phyloP scores from a whole-genome alignment of 495 filamentous ascomycete genomes.

The Aspergillus affinis region DNA sequence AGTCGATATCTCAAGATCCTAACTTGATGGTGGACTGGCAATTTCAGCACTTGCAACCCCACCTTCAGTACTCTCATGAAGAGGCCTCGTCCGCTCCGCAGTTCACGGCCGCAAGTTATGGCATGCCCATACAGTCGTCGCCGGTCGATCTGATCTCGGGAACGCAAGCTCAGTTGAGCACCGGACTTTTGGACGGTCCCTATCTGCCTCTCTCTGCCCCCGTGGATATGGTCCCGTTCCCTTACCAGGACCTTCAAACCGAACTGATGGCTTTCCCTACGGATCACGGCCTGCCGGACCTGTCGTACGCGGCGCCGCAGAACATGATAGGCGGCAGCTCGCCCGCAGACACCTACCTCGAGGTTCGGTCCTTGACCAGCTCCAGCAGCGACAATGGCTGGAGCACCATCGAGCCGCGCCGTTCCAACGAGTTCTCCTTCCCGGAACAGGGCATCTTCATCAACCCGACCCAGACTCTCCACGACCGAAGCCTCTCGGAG shows the following conservation, averaged over 20 bases:
- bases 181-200: slow-evolving; percentile 62
- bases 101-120: slow-evolving; percentile 47
- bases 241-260: slow-evolving; percentile 73
- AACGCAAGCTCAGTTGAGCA: slow-evolving; percentile 62
- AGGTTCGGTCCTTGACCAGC: slow-evolving; percentile 74
- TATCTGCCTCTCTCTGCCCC: slow-evolving; percentile 67
- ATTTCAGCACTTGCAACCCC: slow-evolving; percentile 54
- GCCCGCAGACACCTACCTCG: slow-evolving; percentile 77
- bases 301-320: slow-evolving; percentile 47
- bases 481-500: slow-evolving; percentile 79
- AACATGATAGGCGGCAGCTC: slow-evolving; percentile 67
- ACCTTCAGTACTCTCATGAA: slow-evolving; percentile 42
- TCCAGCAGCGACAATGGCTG: slow-evolving; percentile 85
- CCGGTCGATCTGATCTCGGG: slow-evolving; percentile 71
- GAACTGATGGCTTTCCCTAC: slow-evolving; percentile 51
- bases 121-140: slow-evolving; percentile 53
- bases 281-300: slow-evolving; percentile 53
- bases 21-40: slow-evolving; percentile 52
- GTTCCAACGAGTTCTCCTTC: slow-evolving; percentile 53
- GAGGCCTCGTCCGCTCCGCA: slow-evolving; percentile 53
- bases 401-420: slow-evolving; percentile 66
- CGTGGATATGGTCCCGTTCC: slow-evolving; percentile 65
- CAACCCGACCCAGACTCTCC: slow-evolving; percentile 82
- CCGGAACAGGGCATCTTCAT: slow-evolving; percentile 65
- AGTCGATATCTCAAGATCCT: slow-evolving; percentile 44